Evolutionary conservation across 805 yeast species (phyloP).

Genomic region (Candida namnaoensis): DNA sequence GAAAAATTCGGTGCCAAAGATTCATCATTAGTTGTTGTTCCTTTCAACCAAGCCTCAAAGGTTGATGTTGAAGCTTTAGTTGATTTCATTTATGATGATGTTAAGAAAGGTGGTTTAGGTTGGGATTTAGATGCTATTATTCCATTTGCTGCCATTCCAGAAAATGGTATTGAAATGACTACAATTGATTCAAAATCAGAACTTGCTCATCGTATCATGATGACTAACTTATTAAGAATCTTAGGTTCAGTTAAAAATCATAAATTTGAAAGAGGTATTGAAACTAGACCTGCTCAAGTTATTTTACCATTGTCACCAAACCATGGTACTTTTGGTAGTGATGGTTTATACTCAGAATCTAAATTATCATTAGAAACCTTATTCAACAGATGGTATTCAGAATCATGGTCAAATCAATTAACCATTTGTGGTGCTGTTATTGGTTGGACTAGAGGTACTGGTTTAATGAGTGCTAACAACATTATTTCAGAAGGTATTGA

Average conservation of each 20-base stretch:
- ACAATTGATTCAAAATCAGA: constrained; percentile 91
- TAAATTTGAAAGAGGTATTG: constrained; percentile 66
- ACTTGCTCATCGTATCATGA: constrained; percentile 97
- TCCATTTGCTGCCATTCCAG: constrained; percentile 99
- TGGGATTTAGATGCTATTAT: constrained; percentile 96
- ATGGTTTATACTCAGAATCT: constrained; percentile 97
- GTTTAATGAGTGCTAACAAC: constrained; percentile 96
- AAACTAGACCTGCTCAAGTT: constrained; percentile 98
- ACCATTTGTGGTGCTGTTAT: constrained; percentile 97
- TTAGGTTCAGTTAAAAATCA: constrained; percentile 85
- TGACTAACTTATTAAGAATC: constrained; percentile 88
- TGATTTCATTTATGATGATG: constrained; percentile 75
- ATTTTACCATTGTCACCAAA: constrained; percentile 95
- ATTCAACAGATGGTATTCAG: constrained; percentile 98
- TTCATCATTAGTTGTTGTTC: constrained; percentile 89
- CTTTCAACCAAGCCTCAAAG: constrained; percentile 97
- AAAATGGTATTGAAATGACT: constrained; percentile 93
- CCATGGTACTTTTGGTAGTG: constrained; percentile 98
- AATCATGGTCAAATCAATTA: constrained; percentile 90
- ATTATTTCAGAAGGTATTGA: constrained; percentile 97
- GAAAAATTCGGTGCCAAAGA: constrained; percentile 91
- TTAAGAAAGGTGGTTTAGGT: constrained; percentile 83
- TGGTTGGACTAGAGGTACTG: constrained; percentile 99
- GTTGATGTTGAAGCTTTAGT: constrained; percentile 86
- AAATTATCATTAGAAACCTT: constrained; percentile 91